Percentiles rank a stretch among this genome's conserved stretches.
These are phyloP conservation scores for Phytophthora parvispora DNA, from an alignment of 352 stramenopile species.

Conservation along the genomic window DNA sequence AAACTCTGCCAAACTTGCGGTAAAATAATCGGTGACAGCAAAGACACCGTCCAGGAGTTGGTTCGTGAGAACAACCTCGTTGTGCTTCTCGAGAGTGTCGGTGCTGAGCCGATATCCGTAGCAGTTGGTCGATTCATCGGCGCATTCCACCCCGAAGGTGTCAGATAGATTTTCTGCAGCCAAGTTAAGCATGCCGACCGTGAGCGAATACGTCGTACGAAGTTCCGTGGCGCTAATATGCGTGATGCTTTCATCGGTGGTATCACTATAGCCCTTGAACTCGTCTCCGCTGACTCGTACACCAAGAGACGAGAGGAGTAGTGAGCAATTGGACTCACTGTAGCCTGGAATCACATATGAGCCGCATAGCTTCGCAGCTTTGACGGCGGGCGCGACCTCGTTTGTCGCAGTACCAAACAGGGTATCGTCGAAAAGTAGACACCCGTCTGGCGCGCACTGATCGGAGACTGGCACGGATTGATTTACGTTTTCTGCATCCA, in stretches of 20 bases:
- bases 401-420: background rate
- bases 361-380: background rate
- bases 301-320: background rate
- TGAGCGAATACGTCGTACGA: background rate
- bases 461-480: background rate
- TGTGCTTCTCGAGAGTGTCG: background rate
- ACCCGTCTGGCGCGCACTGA: too few species aligned
- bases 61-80: background rate
- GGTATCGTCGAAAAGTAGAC: background rate
- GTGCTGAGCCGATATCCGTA: background rate
- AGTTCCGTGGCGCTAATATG: too few species aligned
- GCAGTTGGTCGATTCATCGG: background rate
- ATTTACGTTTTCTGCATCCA: background rate
- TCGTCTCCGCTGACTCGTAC: background rate
- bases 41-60: background rate
- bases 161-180: background rate
- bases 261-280: background rate
- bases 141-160: background rate
- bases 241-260: too few species aligned
- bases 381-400: background rate
- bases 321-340: too few species aligned
- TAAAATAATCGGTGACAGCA: background rate
- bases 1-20: background rate
- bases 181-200: background rate
- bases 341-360: too few species aligned